A percentile compares a stretch with the other conserved stretches of the same genome.
phyloP scores from a whole-genome alignment of 2,329 filamentous ascomycete genomes.

The Sporothrix protearum region DNA sequence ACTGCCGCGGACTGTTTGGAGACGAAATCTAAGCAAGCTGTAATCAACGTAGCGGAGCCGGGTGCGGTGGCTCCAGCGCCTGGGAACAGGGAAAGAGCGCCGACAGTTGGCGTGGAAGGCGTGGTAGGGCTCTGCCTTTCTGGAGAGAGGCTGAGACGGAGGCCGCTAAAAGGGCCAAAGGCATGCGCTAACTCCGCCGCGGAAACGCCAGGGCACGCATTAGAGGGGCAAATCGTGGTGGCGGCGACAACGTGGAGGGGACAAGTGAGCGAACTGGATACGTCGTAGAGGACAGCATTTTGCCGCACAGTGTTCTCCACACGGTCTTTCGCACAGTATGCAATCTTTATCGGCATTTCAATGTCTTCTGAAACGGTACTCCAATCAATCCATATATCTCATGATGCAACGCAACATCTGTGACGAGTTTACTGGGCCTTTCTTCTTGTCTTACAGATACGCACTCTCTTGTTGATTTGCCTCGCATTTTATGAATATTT shows the following conservation, averaged over 20 bases:
- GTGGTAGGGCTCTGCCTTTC: not conserved
- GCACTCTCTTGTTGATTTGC: not conserved
- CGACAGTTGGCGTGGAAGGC: not conserved
- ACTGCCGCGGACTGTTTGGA: not conserved
- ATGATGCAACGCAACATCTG: not conserved
- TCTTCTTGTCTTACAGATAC: not conserved
- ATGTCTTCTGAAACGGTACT: not conserved
- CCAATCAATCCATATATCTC: not conserved
- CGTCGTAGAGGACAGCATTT: too few relatives aligned
- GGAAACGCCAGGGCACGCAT: too few relatives aligned
- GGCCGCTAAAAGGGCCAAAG: not conserved
- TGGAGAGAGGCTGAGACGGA: constrained; percentile 4
- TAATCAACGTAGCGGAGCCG: not conserved
- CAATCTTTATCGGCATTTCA: not conserved
- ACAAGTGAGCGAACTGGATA: not conserved
- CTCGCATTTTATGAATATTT: not conserved
- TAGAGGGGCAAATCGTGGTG: constrained; percentile 4
- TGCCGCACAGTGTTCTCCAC: not conserved
- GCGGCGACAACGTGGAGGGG: not conserved
- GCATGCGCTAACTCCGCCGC: not conserved
- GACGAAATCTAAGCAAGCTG: not conserved
- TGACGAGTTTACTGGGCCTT: not conserved
- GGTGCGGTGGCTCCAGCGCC: not conserved
- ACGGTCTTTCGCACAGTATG: not conserved
- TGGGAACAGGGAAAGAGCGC: not conserved